Base-by-base conservation (phyloP, 306 rosid genomes). In the Malus orientalis region DNA sequence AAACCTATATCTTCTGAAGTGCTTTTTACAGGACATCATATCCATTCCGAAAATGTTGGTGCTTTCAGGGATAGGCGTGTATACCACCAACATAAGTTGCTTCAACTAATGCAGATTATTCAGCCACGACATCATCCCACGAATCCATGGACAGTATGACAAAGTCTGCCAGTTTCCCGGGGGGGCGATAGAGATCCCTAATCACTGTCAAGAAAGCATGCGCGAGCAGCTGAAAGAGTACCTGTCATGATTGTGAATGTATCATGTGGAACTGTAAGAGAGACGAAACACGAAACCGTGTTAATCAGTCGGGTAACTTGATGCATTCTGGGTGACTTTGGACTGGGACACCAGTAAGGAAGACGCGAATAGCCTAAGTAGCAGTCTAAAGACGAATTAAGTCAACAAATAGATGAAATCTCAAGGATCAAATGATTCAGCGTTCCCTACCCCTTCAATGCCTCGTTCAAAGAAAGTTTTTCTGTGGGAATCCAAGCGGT, bases 81-180 rank as follows among this genome's bases (percentile, higher is more conserved):
- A 71, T 69, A 27, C 98, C 98, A 70, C 89, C 88, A 55, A 92
- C 87, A 84, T 83, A 93, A 1, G 97, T 93, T 58, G 93, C 93
- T 71, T 83, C 89, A 30, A 93, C 30, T 23, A 86, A 88, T 78
- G 97, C 89, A 62, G 86, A 86, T 78, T 87, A 91, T 65, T 80
- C 79, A 19, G 81, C 85, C 10, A 80, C 85, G 40, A 87, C 92
- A 29, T 82, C 79, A 57, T 87, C 72, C 97, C 96, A 93, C 47
- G 94, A 91, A 69, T 85, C 75, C 0, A 81, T 45, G 23, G 94
- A 90, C 60, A 93, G 77, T 73, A 91, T 40, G 75, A 91, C 96
- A 75, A 93, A 93, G 79, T 93, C 98, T 63, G 98, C 96, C 0
- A 90, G 81, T 84, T 91, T 93, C 70, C 97, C 93, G n/a, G n/a